phyloP scores from a whole-genome alignment of 2,329 filamentous ascomycete species.

The Beauveria varroae region DNA sequence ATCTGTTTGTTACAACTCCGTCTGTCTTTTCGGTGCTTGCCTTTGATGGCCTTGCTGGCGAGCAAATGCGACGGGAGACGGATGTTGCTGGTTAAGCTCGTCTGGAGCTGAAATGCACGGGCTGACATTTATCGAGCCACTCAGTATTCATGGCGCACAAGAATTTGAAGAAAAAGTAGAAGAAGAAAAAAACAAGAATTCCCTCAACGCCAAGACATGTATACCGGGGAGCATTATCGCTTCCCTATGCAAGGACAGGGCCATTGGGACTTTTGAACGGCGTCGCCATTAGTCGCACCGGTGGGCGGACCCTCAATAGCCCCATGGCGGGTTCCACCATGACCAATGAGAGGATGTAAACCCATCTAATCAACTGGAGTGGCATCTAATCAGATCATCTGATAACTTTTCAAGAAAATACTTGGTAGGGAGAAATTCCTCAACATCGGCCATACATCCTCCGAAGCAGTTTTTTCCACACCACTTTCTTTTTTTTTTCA shows the following conservation, averaged over 20 bases:
- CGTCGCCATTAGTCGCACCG: background rate
- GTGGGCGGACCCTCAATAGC: background rate
- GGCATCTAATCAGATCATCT: slow-evolving; percentile 20
- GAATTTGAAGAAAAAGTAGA: too few species aligned
- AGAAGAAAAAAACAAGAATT: background rate
- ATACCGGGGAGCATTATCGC: background rate
- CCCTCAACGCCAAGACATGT: background rate
- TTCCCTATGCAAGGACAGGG: background rate
- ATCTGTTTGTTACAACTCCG: too few species aligned
- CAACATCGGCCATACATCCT: too few species aligned
- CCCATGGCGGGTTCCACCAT: background rate
- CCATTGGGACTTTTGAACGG: background rate
- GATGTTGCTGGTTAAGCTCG: background rate
- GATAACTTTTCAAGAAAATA: slow-evolving; percentile 13
- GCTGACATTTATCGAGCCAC: background rate
- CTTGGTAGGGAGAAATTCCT: too few species aligned
- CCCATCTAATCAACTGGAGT: slow-evolving; percentile 14
- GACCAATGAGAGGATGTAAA: slow-evolving; percentile 5
- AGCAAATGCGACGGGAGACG: background rate
- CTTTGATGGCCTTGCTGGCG: too few species aligned
- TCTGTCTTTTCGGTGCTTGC: too few species aligned
- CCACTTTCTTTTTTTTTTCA: background rate
- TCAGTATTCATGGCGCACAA: background rate
- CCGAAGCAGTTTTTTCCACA: background rate
- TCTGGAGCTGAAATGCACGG: background rate